phyloP scores from a whole-genome alignment of 805 yeast genomes.

The Ogataea henricii region DNA sequence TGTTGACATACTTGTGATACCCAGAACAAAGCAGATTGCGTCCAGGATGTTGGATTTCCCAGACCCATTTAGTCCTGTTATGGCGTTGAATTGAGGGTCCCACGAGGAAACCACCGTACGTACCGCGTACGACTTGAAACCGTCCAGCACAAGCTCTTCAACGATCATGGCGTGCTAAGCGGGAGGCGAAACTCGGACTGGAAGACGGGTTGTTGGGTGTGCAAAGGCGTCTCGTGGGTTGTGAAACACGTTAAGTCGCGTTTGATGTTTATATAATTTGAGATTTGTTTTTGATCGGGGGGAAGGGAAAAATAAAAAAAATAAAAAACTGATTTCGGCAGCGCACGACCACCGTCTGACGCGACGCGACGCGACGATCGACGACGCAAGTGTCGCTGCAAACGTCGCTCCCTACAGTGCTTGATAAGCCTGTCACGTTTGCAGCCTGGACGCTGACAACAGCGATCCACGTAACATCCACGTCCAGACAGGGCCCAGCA shows the following conservation, averaged over 20 bases:
- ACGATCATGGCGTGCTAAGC: slow-evolving; percentile 61
- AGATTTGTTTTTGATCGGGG: not conserved
- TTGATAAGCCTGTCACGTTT: too few relatives aligned
- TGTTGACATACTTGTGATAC: slow-evolving; percentile 91
- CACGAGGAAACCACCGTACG: slow-evolving; percentile 93
- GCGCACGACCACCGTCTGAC: not conserved
- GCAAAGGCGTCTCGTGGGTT: too few relatives aligned
- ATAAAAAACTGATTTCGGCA: not conserved
- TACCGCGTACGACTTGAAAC: slow-evolving; percentile 96
- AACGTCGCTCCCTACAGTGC: too few relatives aligned
- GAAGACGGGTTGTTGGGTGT: too few relatives aligned
- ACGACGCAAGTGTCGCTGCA: too few relatives aligned
- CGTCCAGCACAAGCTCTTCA: slow-evolving; percentile 95
- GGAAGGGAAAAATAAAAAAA: too few relatives aligned
- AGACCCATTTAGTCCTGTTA: slow-evolving; percentile 96
- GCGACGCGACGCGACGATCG: not conserved
- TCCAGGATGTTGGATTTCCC: slow-evolving; percentile 96
- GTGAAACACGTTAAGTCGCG: not conserved
- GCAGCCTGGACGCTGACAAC: too few relatives aligned
- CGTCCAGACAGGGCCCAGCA: too few relatives aligned
- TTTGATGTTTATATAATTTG: not conserved
- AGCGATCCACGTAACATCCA: too few relatives aligned
- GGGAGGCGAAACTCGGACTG: not conserved
- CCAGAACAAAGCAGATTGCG: slow-evolving; percentile 97
- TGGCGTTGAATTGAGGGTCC: slow-evolving; percentile 97